Evolutionary conservation across 2,329 filamentous ascomycete genomes (phyloP).

Genomic region (Truncatella angustata): DNA sequence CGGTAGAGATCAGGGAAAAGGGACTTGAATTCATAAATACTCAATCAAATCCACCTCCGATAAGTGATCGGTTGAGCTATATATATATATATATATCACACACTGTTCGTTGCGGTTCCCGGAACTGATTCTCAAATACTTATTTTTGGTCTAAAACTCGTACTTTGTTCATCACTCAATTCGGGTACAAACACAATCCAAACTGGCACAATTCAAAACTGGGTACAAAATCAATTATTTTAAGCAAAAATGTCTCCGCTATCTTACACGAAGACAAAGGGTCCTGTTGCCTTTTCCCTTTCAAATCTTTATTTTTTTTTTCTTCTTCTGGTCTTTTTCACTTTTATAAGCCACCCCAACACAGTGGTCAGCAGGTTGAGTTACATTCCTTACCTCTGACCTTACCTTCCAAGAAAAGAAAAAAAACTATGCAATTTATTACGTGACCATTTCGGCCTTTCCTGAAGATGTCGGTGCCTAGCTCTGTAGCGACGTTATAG

Average conservation of each 20-base stretch:
- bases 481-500: background rate
- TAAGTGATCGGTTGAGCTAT: too few species aligned
- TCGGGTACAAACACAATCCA: too few species aligned
- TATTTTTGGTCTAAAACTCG: too few species aligned
- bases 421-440: background rate
- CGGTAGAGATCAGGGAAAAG: conserved; percentile 1
- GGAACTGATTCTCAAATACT: too few species aligned
- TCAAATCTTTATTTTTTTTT: background rate
- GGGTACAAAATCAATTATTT: background rate
- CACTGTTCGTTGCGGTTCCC: too few species aligned
- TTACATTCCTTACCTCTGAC: conserved; percentile 53
- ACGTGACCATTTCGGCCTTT: background rate
- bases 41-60: background rate
- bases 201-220: background rate
- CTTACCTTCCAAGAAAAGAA: conserved; percentile 39
- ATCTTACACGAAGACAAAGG: background rate
- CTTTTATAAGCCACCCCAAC: background rate
- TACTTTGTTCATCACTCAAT: too few species aligned
- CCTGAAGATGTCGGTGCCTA: background rate
- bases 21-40: background rate
- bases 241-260: background rate
- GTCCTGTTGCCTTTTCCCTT: too few species aligned
- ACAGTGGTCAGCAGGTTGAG: conserved; percentile 31
- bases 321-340: background rate
- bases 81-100: too few species aligned